phyloP scores from a whole-genome alignment of 2,329 filamentous ascomycete genomes.

The Exophiala spinifera region DNA sequence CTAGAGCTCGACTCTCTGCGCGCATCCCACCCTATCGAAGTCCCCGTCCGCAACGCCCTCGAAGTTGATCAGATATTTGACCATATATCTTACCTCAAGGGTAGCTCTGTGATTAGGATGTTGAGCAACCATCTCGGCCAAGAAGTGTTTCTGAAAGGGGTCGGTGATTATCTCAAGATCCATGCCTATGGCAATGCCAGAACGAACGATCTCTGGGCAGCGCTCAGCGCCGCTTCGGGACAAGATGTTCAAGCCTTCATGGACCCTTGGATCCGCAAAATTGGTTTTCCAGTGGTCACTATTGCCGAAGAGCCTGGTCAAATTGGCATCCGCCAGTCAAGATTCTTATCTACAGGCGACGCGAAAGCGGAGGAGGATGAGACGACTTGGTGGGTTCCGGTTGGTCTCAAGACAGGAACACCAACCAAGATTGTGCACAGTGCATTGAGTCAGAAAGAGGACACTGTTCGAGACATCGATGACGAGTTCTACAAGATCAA shows the following conservation, averaged over 20 bases:
- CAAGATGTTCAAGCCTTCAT: constrained; percentile 84
- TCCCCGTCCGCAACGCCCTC: constrained; percentile 86
- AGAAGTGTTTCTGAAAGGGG: constrained; percentile 84
- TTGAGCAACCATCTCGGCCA: constrained; percentile 83
- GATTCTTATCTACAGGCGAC: constrained; percentile 89
- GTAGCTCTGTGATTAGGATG: constrained; percentile 96
- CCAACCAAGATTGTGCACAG: constrained; percentile 61
- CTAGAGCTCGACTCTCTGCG: constrained; percentile 87
- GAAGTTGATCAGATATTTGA: constrained; percentile 99
- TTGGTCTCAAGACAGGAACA: constrained; percentile 75
- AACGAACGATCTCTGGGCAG: constrained; percentile 86
- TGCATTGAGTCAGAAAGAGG: constrained; percentile 71
- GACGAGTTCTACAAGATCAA: constrained; percentile 95
- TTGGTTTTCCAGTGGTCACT: constrained; percentile 88
- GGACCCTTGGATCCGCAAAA: constrained; percentile 92
- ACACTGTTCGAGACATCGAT: constrained; percentile 63
- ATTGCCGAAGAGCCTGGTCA: constrained; percentile 79
- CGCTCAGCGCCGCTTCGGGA: constrained; percentile 81
- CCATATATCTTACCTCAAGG: constrained; percentile 93
- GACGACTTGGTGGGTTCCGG: constrained; percentile 93
- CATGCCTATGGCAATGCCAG: constrained; percentile 86
- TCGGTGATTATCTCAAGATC: constrained; percentile 81
- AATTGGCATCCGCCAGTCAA: constrained; percentile 76
- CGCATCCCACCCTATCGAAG: constrained; percentile 92
- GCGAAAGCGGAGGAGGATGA: constrained; percentile 86